phyloP scores from a whole-genome alignment of 805 yeast species.

The Limtongia smithiae region DNA sequence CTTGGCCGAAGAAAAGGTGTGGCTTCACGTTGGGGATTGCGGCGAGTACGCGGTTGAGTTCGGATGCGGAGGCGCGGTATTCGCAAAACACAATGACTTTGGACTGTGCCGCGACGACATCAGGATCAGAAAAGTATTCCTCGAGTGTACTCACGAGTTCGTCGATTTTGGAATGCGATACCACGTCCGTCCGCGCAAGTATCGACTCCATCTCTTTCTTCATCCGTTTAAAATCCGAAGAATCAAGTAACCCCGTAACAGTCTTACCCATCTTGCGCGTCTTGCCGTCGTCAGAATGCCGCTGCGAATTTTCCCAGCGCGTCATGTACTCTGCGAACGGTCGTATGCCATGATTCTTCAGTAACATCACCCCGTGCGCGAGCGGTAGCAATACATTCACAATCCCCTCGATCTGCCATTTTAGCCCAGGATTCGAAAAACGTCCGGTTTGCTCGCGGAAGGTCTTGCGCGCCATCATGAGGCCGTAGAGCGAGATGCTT shows the following conservation, averaged over 20 bases:
- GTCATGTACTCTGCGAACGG: slow-evolving; percentile 64
- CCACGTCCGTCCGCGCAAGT: too few relatives aligned
- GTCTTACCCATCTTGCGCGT: slow-evolving; percentile 14
- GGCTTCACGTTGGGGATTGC: slow-evolving; percentile 49
- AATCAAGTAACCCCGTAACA: slow-evolving; percentile 4
- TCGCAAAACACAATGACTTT: slow-evolving; percentile 86
- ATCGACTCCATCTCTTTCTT: slow-evolving; percentile 41
- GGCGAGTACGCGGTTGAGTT: slow-evolving; percentile 61
- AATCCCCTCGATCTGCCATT: slow-evolving; percentile 26
- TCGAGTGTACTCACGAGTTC: slow-evolving; percentile 14
- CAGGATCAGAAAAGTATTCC: slow-evolving; percentile 33
- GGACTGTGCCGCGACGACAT: slow-evolving; percentile 44
- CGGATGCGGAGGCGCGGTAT: slow-evolving; percentile 83
- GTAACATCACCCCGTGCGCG: slow-evolving; percentile 51
- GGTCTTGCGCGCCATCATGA: slow-evolving; percentile 56
- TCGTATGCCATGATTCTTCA: slow-evolving; percentile 76
- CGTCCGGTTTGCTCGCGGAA: not conserved
- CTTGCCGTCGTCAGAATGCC: not conserved
- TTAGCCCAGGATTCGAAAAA: not conserved
- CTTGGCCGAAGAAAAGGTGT: slow-evolving; percentile 90
- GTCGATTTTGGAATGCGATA: slow-evolving; percentile 64
- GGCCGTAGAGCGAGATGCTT: slow-evolving; percentile 63
- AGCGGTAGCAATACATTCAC: slow-evolving; percentile 62
- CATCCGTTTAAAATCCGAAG: slow-evolving; percentile 30
- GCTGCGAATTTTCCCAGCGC: slow-evolving; percentile 35